Evolutionary conservation across 2,329 filamentous ascomycete genomes (phyloP).

Genomic region (Cordyceps javanica): DNA sequence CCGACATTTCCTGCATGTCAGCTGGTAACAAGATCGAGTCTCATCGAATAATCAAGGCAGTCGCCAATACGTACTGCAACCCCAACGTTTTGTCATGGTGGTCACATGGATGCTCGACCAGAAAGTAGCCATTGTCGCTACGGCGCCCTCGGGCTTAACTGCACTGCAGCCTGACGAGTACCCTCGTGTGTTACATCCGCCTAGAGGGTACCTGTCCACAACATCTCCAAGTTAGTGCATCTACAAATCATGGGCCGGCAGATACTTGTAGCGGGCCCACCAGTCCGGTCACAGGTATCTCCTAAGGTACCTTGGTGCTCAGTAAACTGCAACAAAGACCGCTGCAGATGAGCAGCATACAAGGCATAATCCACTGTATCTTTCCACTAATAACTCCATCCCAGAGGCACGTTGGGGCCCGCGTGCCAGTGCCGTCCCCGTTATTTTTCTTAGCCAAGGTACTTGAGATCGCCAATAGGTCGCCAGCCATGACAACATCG

Average conservation of each 20-base stretch:
- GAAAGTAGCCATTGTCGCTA: background rate
- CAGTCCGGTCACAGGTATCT: background rate
- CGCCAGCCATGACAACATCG: slow-evolving; percentile 18
- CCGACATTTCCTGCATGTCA: background rate
- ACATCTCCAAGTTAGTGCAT: background rate
- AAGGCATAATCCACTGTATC: background rate
- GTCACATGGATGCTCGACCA: background rate
- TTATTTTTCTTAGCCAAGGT: background rate
- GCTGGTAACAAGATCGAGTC: background rate
- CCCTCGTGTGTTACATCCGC: background rate
- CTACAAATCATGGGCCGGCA: background rate
- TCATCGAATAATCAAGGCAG: background rate
- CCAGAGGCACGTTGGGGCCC: background rate
- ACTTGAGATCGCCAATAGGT: background rate
- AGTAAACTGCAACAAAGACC: background rate
- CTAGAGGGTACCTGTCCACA: background rate
- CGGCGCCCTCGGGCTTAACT: background rate
- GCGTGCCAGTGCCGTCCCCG: slow-evolving; percentile 3
- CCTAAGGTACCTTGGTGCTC: background rate
- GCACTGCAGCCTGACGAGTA: background rate
- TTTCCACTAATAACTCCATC: background rate
- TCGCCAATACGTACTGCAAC: background rate
- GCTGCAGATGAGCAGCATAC: background rate
- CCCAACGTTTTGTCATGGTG: background rate
- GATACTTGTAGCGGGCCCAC: background rate